Conservation (phyloP, 148 eudicot genomes). For the Beta vulgaris region DNA sequence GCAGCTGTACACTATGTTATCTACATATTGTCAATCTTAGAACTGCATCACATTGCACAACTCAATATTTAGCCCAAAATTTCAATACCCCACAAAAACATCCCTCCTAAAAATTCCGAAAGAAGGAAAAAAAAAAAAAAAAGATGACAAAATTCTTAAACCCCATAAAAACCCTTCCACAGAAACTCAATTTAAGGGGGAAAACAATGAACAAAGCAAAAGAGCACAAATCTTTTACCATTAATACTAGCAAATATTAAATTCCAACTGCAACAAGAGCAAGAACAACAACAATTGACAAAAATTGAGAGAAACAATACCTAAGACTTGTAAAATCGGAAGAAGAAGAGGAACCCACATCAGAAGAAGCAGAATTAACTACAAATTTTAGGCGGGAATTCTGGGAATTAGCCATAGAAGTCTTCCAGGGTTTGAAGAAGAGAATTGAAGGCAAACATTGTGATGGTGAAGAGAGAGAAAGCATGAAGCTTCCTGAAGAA, state of each 20-base stretch:
- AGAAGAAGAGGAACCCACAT: slow-evolving; percentile 34
- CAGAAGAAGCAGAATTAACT: slow-evolving; percentile 45
- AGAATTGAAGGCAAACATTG: slow-evolving; percentile 18
- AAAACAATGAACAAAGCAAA: background rate
- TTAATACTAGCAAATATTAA: background rate
- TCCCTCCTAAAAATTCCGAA: too few relatives aligned
- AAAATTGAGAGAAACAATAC: slow-evolving; percentile 4
- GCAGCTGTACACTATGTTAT: background rate
- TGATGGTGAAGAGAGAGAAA: slow-evolving; percentile 20
- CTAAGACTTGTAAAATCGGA: slow-evolving; percentile 43
- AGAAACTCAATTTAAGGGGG: background rate
- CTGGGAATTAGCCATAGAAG: background rate
- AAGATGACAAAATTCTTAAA: slow-evolving; percentile 4
- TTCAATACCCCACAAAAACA: slow-evolving; percentile 5
- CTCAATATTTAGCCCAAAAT: background rate
- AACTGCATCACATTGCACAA: background rate
- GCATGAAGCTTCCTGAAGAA: slow-evolving; percentile 14
- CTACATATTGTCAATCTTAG: background rate
- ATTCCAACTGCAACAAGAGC: background rate
- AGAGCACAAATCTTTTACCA: background rate
- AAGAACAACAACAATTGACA: background rate
- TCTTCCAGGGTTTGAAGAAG: slow-evolving; percentile 28
- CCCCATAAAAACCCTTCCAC: background rate
- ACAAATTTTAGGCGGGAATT: slow-evolving; percentile 23
- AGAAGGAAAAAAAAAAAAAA: too few relatives aligned